These are phyloP conservation scores for Nematocida displodere DNA, from an alignment of 371 early-diverging fungal genomes.

Conservation along the genomic window DNA sequence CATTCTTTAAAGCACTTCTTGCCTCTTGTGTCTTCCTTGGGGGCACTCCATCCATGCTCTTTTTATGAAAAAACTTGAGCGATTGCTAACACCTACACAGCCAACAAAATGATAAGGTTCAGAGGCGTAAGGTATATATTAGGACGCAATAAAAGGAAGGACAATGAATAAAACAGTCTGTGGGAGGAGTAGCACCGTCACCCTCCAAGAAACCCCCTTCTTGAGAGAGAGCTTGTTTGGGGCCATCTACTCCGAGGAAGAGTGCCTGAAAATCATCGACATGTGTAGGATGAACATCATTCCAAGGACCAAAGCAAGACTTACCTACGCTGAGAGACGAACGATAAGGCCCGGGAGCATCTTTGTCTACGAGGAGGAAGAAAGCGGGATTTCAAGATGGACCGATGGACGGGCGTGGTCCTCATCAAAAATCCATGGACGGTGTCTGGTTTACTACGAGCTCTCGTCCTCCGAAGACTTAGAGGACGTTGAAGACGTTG, in stretches of 20 bases:
- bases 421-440: conserved; percentile 64
- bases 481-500: background rate
- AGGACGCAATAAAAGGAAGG: background rate
- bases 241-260: conserved; percentile 44
- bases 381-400: conserved; percentile 65
- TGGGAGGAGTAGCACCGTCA: background rate
- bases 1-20: background rate
- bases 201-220: background rate
- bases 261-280: conserved; percentile 53
- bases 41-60: background rate
- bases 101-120: background rate
- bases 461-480: conserved; percentile 54
- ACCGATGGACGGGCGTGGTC: conserved; percentile 66
- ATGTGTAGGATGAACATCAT: conserved; percentile 55
- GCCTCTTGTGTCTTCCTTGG: background rate
- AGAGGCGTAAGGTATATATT: conserved; percentile 1
- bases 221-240: conserved; percentile 43
- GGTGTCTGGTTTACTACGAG: conserved; percentile 65
- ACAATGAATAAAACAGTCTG: too few species aligned
- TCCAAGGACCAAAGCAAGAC: conserved; percentile 44
- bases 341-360: conserved; percentile 59
- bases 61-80: too few species aligned
- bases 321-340: conserved; percentile 55
- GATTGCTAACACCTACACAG: background rate
- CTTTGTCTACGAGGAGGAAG: conserved; percentile 62